These are phyloP conservation scores for Tolypocladium amazonense DNA, from an alignment of 2,329 filamentous ascomycete genomes.

Conservation along the genomic window DNA sequence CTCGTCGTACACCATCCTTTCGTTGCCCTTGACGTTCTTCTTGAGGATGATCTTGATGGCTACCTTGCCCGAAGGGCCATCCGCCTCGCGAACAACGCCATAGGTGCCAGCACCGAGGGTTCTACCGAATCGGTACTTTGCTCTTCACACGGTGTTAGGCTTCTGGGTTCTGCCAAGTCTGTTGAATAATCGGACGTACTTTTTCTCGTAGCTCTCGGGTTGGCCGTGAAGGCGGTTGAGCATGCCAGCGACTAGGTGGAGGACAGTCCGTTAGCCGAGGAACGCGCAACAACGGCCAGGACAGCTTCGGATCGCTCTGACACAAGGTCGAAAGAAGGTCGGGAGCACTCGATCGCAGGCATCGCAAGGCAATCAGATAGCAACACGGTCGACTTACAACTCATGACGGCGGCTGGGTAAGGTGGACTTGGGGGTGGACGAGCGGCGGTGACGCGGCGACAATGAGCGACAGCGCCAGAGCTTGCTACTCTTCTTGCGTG, in stretches of 20 bases:
- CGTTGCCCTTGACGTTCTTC: conserved; percentile 97
- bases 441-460: not conserved
- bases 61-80: conserved; percentile 72
- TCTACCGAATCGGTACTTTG: conserved; percentile 83
- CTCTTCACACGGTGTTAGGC: conserved; percentile 32
- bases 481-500: not conserved
- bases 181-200: conserved; percentile 42
- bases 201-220: conserved; percentile 97
- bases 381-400: conserved; percentile 16
- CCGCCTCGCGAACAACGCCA: conserved; percentile 93
- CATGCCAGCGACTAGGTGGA: conserved; percentile 65
- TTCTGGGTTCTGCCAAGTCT: not conserved
- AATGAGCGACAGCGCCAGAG: not conserved
- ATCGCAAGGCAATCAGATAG: not conserved
- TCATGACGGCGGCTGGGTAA: conserved; percentile 18
- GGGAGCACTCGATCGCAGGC: not conserved
- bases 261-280: not conserved
- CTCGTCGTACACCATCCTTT: conserved; percentile 98
- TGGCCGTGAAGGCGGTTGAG: conserved; percentile 93
- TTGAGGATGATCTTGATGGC: conserved; percentile 99
- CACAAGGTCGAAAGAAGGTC: not conserved
- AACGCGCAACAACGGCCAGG: not conserved
- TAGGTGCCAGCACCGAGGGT: conserved; percentile 96
- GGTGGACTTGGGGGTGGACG: not conserved
- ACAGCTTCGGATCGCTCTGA: not conserved